Conservation (phyloP, 805 yeast genomes). For the Yarrowia bubula region DNA sequence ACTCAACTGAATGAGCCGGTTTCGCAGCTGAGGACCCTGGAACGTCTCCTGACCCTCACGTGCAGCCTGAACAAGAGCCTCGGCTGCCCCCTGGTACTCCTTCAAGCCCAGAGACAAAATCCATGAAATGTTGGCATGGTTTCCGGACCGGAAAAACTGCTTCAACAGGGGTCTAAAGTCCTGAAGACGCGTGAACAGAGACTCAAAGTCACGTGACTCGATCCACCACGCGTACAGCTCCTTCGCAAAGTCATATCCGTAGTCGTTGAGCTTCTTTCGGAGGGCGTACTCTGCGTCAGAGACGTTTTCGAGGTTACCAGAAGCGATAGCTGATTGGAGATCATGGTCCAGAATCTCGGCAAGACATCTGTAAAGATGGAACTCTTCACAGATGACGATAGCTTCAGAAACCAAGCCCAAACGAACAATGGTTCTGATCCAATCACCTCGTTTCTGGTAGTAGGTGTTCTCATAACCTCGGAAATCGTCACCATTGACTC, state of each 20-base stretch:
- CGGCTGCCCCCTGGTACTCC: slow-evolving; percentile 52
- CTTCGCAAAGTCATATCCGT: slow-evolving; percentile 67
- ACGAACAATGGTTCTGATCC: slow-evolving; percentile 59
- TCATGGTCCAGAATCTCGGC: slow-evolving; percentile 53
- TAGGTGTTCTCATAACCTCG: slow-evolving; percentile 30
- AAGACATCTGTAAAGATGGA: slow-evolving; percentile 62
- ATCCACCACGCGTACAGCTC: slow-evolving; percentile 61
- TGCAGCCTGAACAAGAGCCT: slow-evolving; percentile 46
- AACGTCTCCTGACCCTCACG: slow-evolving; percentile 43
- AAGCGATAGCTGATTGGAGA: slow-evolving; percentile 33
- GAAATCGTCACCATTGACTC: slow-evolving; percentile 2
- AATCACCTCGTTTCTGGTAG: slow-evolving; percentile 42
- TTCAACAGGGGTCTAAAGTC: slow-evolving; percentile 50
- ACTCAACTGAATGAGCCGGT: slow-evolving; percentile 58
- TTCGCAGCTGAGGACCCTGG: slow-evolving; percentile 29
- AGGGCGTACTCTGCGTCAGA: slow-evolving; percentile 17
- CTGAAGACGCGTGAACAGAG: slow-evolving; percentile 57
- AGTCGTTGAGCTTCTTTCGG: slow-evolving; percentile 53
- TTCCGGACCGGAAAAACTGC: slow-evolving; percentile 49
- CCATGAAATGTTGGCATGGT: slow-evolving; percentile 57
- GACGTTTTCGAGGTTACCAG: not conserved
- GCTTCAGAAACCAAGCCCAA: slow-evolving; percentile 54
- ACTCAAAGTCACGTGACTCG: slow-evolving; percentile 49
- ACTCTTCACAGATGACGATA: slow-evolving; percentile 60
- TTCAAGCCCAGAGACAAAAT: slow-evolving; percentile 57